Evolutionary conservation across 148 eudicot genomes (phyloP), one percentile per base, ranked within the genome.

Genomic region (Diospyros lotus): DNA sequence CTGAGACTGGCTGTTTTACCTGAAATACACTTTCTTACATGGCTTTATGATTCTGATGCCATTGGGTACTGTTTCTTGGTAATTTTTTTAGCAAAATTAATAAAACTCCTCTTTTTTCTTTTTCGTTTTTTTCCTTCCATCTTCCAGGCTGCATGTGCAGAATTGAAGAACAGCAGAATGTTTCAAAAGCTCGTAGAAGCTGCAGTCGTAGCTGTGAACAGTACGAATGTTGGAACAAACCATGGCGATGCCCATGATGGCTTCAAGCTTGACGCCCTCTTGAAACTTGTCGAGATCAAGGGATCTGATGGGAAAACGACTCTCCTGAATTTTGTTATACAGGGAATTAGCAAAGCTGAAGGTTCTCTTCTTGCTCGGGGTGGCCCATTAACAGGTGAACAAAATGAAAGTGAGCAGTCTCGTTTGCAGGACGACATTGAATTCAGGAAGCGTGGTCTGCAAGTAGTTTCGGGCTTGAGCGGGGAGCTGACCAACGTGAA

Each of bases 231-330:
- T 1, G 98, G 98, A 41, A 95, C 97, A 12, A 87, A 88, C 73
- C 89, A 96, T 9, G 98, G 98, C 0, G 94, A 92, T 74, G 97
- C 98, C 18, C 89, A 78, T 28, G 28, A 28, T 14, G 97, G 97
- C 64, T 90, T 94, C 83, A 94, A 94, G 87, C 97, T 95, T 51
- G 98, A 92, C 74, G 89, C 97, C 0, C 94, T 95, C 50, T 91
- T 95, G 42, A 92, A 95, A 78, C 96, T 95, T 17, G 87, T 84
- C 1, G 97, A 92, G 56, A 71, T 92, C 15, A 95, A 95, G 76
- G 96, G 96, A 65, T 82, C 90, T 0, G 98, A 95, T 68, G 85
- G 92, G 10, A 92, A 89, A 59, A 95, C 97, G 41, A 92, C 94
- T 0, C 94, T 92, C 44, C 76, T 95, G 72, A 97, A 95, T 81